phyloP scores from a whole-genome alignment of 2,329 filamentous ascomycete species.

The Diplocarpon mali region DNA sequence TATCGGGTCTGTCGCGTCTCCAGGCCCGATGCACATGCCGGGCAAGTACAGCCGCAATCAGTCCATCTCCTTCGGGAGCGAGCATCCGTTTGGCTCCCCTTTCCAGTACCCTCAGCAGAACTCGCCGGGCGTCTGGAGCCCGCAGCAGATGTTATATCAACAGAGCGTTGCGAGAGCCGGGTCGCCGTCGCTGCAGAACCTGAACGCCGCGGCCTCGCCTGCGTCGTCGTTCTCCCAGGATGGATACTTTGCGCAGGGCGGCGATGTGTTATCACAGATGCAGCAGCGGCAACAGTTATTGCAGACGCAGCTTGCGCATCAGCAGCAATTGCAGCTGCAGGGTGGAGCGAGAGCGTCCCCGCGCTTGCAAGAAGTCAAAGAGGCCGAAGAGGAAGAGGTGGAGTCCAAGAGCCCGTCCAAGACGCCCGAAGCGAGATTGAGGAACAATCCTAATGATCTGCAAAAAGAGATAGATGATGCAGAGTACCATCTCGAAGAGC shows the following conservation, averaged over 20 bases:
- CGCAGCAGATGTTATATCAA: conserved; percentile 40
- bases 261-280: conserved; percentile 33
- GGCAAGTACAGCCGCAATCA: conserved; percentile 58
- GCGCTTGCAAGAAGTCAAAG: conserved; percentile 60
- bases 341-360: conserved; percentile 41
- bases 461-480: conserved; percentile 79
- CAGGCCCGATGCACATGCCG: conserved; percentile 53
- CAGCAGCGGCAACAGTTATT: conserved; percentile 36
- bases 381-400: conserved; percentile 51
- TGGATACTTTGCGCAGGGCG: conserved; percentile 24
- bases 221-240: conserved; percentile 46
- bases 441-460: conserved; percentile 63
- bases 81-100: conserved; percentile 49
- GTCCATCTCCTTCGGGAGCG: conserved; percentile 56
- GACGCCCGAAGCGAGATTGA: conserved; percentile 47
- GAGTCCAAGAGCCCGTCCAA: conserved; percentile 40
- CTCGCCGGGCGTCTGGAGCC: conserved; percentile 48
- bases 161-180: conserved; percentile 43
- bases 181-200: conserved; percentile 51
- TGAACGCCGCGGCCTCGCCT: conserved; percentile 50
- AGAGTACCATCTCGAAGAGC: conserved; percentile 74
- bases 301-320: conserved; percentile 41
- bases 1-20: conserved; percentile 52
- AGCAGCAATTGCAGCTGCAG: conserved; percentile 31
- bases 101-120: conserved; percentile 56